phyloP scores from a whole-genome alignment of 2,329 filamentous ascomycete genomes.

The Scedosporium boydii region DNA sequence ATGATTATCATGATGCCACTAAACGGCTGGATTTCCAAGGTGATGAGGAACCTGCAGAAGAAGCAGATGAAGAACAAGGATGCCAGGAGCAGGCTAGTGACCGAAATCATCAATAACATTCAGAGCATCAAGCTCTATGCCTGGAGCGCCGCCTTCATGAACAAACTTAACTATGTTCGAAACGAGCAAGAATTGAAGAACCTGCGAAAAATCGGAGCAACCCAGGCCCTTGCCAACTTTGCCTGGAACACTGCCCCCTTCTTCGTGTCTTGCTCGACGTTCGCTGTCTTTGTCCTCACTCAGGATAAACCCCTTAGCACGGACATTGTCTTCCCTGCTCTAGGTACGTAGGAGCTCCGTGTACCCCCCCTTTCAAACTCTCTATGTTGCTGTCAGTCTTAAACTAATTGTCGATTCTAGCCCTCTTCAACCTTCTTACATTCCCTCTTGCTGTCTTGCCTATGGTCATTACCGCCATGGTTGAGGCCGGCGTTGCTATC shows the following conservation, averaged over 20 bases:
- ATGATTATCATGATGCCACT: slow-evolving; percentile 98
- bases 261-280: slow-evolving; percentile 93
- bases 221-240: slow-evolving; percentile 90
- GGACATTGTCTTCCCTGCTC: slow-evolving; percentile 88
- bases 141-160: slow-evolving; percentile 96
- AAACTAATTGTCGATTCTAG: slow-evolving; percentile 30
- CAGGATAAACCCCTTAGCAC: slow-evolving; percentile 74
- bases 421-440: slow-evolving; percentile 90
- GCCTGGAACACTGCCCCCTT: slow-evolving; percentile 98
- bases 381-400: not conserved
- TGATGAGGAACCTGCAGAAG: slow-evolving; percentile 94
- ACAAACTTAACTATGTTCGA: slow-evolving; percentile 88
- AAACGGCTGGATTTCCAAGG: slow-evolving; percentile 80
- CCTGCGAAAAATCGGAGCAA: slow-evolving; percentile 87
- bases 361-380: not conserved
- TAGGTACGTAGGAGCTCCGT: slow-evolving; percentile 19
- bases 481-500: slow-evolving; percentile 91
- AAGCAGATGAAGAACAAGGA: slow-evolving; percentile 99
- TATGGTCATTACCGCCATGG: slow-evolving; percentile 95
- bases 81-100: slow-evolving; percentile 81
- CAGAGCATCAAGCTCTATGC: slow-evolving; percentile 99
- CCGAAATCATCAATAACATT: slow-evolving; percentile 98
- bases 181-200: slow-evolving; percentile 96
- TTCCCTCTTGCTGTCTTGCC: slow-evolving; percentile 91
- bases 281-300: slow-evolving; percentile 86